A percentile compares a stretch with the other conserved stretches of the same genome.
Evolutionary conservation across 2,329 filamentous ascomycete species (phyloP).

Genomic region (Fusarium sp.): DNA sequence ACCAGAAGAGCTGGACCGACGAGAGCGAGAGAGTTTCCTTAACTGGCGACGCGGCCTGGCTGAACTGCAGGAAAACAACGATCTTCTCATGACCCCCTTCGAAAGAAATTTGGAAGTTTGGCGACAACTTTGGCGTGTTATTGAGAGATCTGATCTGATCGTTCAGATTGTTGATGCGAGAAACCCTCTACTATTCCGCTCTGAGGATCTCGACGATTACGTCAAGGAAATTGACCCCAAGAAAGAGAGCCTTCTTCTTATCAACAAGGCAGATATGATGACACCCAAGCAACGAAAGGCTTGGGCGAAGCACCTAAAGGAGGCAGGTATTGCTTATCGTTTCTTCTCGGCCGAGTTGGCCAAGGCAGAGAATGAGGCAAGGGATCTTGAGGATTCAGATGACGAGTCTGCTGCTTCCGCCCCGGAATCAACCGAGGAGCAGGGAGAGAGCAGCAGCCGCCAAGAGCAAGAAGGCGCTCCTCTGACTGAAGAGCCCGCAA

Average conservation of each 20-base stretch:
- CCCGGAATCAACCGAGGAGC: slow-evolving; percentile 43
- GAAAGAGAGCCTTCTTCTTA: slow-evolving; percentile 91
- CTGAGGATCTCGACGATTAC: slow-evolving; percentile 91
- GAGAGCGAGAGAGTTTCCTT: slow-evolving; percentile 83
- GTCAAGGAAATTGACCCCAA: slow-evolving; percentile 90
- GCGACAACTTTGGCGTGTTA: slow-evolving; percentile 97
- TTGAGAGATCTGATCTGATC: slow-evolving; percentile 93
- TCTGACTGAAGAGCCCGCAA: slow-evolving; percentile 49
- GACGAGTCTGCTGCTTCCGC: slow-evolving; percentile 46
- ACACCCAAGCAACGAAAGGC: slow-evolving; percentile 80
- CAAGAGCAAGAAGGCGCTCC: slow-evolving; percentile 42
- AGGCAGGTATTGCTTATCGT: slow-evolving; percentile 85
- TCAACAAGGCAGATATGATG: slow-evolving; percentile 99
- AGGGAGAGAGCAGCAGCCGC: slow-evolving; percentile 42
- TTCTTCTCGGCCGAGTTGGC: slow-evolving; percentile 97
- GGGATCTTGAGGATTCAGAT: slow-evolving; percentile 63
- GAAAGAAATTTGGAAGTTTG: slow-evolving; percentile 98
- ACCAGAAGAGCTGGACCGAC: slow-evolving; percentile 79
- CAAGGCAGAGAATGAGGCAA: slow-evolving; percentile 86
- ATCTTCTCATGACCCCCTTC: slow-evolving; percentile 96
- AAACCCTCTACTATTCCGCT: slow-evolving; percentile 93
- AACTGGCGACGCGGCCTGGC: slow-evolving; percentile 91
- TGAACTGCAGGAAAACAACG: slow-evolving; percentile 92
- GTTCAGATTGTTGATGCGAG: slow-evolving; percentile 98
- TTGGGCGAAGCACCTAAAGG: slow-evolving; percentile 89